Conservation (phyloP, 2,329 filamentous ascomycete genomes). For the Phyllosticta citriasiana region DNA sequence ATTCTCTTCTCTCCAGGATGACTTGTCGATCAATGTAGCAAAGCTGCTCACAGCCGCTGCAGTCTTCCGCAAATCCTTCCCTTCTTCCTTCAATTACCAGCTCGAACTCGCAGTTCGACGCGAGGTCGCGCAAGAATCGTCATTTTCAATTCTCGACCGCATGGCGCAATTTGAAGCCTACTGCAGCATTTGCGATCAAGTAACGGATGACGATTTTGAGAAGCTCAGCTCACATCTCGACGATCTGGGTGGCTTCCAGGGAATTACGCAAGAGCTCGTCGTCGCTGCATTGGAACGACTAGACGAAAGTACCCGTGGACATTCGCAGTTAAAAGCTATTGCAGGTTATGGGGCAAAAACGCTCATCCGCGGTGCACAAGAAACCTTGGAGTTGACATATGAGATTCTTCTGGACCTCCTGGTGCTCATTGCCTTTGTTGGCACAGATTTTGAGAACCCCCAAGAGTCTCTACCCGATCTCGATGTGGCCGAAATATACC, state of each 20-base stretch:
- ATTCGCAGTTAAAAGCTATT: conserved; percentile 38
- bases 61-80: conserved; percentile 60
- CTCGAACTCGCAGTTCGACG: conserved; percentile 58
- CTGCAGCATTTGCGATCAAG: conserved; percentile 65
- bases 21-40: conserved; percentile 45
- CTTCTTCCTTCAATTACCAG: conserved; percentile 57
- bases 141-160: conserved; percentile 48
- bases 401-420: conserved; percentile 73
- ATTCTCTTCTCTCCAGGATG: conserved; percentile 36
- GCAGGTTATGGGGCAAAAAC: conserved; percentile 69
- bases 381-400: conserved; percentile 63
- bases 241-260: conserved; percentile 47
- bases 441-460: conserved; percentile 66
- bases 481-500: conserved; percentile 49
- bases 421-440: conserved; percentile 75
- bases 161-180: conserved; percentile 71
- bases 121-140: conserved; percentile 65
- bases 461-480: conserved; percentile 61
- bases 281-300: conserved; percentile 41
- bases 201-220: conserved; percentile 72
- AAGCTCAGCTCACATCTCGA: conserved; percentile 61
- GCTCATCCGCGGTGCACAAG: conserved; percentile 66
- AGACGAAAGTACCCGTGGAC: conserved; percentile 26
- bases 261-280: conserved; percentile 42
- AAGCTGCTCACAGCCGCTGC: conserved; percentile 60